phyloP scores from a whole-genome alignment of 106 monocot species.

The Dendrobium huoshanense region DNA sequence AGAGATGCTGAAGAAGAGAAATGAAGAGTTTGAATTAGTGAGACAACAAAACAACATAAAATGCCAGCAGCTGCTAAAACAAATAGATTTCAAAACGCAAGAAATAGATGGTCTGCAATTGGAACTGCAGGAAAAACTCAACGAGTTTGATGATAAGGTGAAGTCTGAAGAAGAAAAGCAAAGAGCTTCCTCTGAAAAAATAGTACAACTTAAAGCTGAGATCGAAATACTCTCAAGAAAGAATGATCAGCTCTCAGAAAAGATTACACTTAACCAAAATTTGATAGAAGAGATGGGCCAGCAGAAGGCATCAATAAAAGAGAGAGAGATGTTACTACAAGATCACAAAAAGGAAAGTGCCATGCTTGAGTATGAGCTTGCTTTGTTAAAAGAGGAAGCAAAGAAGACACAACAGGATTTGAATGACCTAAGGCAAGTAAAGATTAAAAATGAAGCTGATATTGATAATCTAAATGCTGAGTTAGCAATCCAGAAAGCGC shows the following conservation, averaged over 20 bases:
- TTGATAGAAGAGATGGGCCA: slow-evolving; percentile 29
- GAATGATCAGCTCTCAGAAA: slow-evolving; percentile 29
- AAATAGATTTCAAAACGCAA: slow-evolving; percentile 62
- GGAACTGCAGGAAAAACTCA: slow-evolving; percentile 43
- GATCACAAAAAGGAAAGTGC: slow-evolving; percentile 24
- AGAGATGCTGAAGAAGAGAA: slow-evolving; percentile 45
- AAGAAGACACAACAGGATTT: slow-evolving; percentile 31
- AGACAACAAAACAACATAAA: slow-evolving; percentile 38
- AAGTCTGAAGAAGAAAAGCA: slow-evolving; percentile 32
- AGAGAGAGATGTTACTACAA: slow-evolving; percentile 27
- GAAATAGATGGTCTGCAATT: slow-evolving; percentile 46
- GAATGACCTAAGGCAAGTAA: slow-evolving; percentile 16
- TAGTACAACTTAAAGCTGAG: slow-evolving; percentile 33
- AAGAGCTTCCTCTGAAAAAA: slow-evolving; percentile 47
- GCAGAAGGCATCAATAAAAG: slow-evolving; percentile 11
- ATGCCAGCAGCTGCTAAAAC: slow-evolving; percentile 42
- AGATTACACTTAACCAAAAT: slow-evolving; percentile 30
- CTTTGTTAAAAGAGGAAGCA: slow-evolving; percentile 32
- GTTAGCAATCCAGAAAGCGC: slow-evolving; percentile 17
- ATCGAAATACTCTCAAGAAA: slow-evolving; percentile 41
- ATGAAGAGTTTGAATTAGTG: slow-evolving; percentile 40
- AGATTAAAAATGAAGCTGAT: slow-evolving; percentile 37
- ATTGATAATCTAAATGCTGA: slow-evolving; percentile 35
- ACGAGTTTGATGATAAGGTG: slow-evolving; percentile 55
- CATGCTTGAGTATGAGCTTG: slow-evolving; percentile 27